Conservation (phyloP, 2,329 filamentous ascomycete species). For the Colletotrichum plurivorum region DNA sequence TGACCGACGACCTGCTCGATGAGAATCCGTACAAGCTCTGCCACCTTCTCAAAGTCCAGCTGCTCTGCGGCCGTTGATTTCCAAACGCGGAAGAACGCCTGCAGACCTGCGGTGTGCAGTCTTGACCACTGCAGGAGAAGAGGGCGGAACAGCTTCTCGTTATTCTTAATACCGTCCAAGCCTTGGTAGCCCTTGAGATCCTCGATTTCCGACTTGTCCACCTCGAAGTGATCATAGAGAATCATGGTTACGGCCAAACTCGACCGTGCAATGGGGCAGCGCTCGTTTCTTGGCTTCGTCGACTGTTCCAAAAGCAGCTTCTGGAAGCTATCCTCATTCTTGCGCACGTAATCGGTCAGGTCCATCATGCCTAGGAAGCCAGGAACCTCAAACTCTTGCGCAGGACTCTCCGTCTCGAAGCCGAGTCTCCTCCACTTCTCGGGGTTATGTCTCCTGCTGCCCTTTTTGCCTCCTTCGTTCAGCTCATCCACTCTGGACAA, state of each 20-base stretch:
- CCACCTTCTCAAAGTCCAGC: constrained; percentile 94
- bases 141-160: constrained; percentile 89
- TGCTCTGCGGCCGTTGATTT: constrained; percentile 87
- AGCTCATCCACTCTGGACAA: constrained; percentile 53
- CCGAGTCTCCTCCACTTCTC: constrained; percentile 95
- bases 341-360: constrained; percentile 91
- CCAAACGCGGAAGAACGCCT: constrained; percentile 93
- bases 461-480: constrained; percentile 63
- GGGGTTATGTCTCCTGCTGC: constrained; percentile 81
- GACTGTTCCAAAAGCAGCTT: constrained; percentile 93
- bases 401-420: constrained; percentile 91
- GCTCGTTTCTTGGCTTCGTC: constrained; percentile 76
- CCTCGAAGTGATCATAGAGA: constrained; percentile 95
- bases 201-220: constrained; percentile 86
- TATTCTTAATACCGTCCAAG: constrained; percentile 81
- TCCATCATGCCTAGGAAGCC: constrained; percentile 99
- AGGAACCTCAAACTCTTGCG: constrained; percentile 85
- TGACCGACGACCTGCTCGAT: constrained; percentile 91
- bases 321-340: constrained; percentile 92
- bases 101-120: constrained; percentile 86
- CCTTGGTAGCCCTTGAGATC: constrained; percentile 83
- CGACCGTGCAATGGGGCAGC: constrained; percentile 89
- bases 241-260: constrained; percentile 90
- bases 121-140: constrained; percentile 93
- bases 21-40: constrained; percentile 90